Percentiles rank a stretch among this genome's conserved stretches.
phyloP scores from a whole-genome alignment of 2,329 filamentous ascomycete genomes.

The Penicillium sp. region DNA sequence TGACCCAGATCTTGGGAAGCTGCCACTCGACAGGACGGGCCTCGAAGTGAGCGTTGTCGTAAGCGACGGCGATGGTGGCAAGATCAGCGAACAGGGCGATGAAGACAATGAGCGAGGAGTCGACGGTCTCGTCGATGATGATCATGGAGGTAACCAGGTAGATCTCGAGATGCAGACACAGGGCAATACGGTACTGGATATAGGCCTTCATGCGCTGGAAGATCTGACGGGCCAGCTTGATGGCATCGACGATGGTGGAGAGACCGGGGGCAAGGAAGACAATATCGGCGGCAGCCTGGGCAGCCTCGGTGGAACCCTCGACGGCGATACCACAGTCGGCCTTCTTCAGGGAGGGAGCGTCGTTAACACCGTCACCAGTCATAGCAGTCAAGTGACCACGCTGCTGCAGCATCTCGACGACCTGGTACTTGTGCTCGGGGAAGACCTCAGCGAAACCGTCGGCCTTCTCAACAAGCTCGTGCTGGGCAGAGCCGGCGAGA shows the following conservation, averaged over 20 bases:
- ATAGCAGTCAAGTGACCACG: slow-evolving; percentile 74
- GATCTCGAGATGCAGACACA: slow-evolving; percentile 74
- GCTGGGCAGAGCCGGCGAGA: slow-evolving; percentile 72
- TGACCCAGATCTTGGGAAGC: slow-evolving; percentile 80
- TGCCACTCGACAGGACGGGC: slow-evolving; percentile 78
- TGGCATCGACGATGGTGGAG: slow-evolving; percentile 71
- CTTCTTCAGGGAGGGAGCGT: slow-evolving; percentile 74
- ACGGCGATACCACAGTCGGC: slow-evolving; percentile 76
- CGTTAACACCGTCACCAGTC: slow-evolving; percentile 78
- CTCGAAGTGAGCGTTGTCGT: slow-evolving; percentile 79
- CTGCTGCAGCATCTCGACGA: slow-evolving; percentile 76
- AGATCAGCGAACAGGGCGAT: slow-evolving; percentile 79
- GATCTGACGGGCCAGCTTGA: slow-evolving; percentile 75
- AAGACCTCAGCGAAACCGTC: slow-evolving; percentile 76
- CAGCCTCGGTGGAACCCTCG: slow-evolving; percentile 72
- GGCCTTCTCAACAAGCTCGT: slow-evolving; percentile 76
- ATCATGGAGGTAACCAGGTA: slow-evolving; percentile 79
- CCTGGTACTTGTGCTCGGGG: slow-evolving; percentile 76
- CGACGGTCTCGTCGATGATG: slow-evolving; percentile 77
- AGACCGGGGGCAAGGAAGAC: slow-evolving; percentile 76
- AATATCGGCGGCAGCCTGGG: slow-evolving; percentile 73
- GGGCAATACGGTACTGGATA: slow-evolving; percentile 76
- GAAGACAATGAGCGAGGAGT: slow-evolving; percentile 75
- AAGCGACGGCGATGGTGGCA: slow-evolving; percentile 77
- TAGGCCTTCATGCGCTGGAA: slow-evolving; percentile 81